Base-by-base conservation (phyloP, 2,329 filamentous ascomycete species). In the Neocucurbitaria cava region DNA sequence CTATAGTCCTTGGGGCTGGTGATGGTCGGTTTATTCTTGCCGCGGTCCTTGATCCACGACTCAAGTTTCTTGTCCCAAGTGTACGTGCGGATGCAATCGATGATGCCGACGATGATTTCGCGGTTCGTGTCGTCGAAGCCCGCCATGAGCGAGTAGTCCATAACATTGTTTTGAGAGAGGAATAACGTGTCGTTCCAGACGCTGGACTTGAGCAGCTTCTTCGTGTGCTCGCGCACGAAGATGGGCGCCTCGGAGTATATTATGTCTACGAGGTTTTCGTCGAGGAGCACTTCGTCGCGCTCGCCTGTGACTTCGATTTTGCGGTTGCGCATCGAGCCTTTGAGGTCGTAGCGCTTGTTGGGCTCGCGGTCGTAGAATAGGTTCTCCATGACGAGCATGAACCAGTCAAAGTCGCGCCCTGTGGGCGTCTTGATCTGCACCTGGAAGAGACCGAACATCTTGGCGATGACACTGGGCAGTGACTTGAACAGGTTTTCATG, bases 11-110 rank as follows among this genome's bases (percentile, higher is more conserved):
- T 96, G 2, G 95, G 96, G 76, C 91, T 96, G 10, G 95, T 99
- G 46, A 99, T 95, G 0, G 95, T 99, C 8, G 96, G 96, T 58
- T 92, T 85, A 65, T 88, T 89, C 76, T 88, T 88, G 68, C 96
- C 95, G 35, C 94, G 89, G 71, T 98, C 93, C 77, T 99, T 99
- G 83, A 99, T 97, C 95, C 95, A 99, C 49, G 89, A 95, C 79
- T 99, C 95, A n/a, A 99, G 85, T 74, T 97, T 97, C 83, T 99
- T 99, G 80, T 99, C 95, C 92, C 95, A 99, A 0, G 95, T 99
- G 73, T 98, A 99, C 0, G 95, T 99, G 50, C 95, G 87, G 64
- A 99, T 98, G 74, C 95, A 98, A 75, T 99, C 76, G 61, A 99
- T 98, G 69, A 99, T 98, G 4, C 95, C 95, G 2, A 99, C 93